These are phyloP conservation scores for Plantago rigida DNA, from an alignment of 305 asterid genomes.

Conservation along the genomic window DNA sequence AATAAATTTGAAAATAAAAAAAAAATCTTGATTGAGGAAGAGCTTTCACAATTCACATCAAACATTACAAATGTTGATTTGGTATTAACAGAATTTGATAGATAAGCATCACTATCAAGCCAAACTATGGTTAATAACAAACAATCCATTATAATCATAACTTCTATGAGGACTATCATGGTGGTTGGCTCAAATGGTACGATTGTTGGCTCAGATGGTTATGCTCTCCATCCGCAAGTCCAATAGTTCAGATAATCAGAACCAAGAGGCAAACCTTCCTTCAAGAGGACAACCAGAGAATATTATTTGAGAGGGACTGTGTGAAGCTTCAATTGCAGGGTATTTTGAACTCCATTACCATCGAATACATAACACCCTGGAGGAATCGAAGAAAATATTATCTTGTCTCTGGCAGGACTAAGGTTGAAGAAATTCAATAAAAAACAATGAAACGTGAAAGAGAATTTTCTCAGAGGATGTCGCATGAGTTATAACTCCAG, in stretches of 20 bases:
- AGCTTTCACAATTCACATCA: background rate
- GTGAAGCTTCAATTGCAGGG: conserved; percentile 71
- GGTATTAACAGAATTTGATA: conserved; percentile 1
- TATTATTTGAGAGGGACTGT: conserved; percentile 67
- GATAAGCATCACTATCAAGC: background rate
- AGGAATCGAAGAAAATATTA: too few species aligned
- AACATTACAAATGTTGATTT: background rate
- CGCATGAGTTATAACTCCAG: conserved; percentile 68
- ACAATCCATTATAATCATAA: background rate
- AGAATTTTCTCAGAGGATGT: background rate
- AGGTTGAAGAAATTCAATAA: background rate
- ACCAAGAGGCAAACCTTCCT: too few species aligned
- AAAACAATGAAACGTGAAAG: background rate
- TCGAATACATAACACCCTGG: conserved; percentile 1
- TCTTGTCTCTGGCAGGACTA: too few species aligned
- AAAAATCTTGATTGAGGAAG: background rate
- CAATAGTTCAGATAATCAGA: too few species aligned
- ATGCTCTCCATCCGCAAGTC: too few species aligned
- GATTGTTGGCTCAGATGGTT: too few species aligned
- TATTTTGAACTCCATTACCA: conserved; percentile 21
- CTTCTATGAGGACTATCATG: too few species aligned
- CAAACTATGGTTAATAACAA: background rate
- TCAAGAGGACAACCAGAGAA: conserved; percentile 80
- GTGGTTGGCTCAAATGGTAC: too few species aligned
- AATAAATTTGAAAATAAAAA: background rate